These are phyloP conservation scores for Xylaria venustula DNA, from an alignment of 495 filamentous ascomycete genomes.

Conservation along the genomic window DNA sequence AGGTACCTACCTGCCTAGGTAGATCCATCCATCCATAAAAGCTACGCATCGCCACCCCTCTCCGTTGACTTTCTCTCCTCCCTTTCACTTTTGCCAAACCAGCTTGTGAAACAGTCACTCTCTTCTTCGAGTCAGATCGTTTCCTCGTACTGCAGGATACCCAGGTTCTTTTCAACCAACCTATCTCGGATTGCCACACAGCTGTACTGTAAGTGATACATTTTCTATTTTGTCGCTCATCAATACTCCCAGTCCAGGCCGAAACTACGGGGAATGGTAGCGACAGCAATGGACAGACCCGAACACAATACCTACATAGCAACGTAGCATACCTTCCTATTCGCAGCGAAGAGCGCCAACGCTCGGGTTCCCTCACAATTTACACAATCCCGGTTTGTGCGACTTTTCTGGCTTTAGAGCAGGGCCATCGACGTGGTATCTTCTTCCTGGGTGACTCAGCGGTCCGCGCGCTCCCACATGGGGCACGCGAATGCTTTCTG, in stretches of 20 bases:
- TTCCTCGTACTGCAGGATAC: conserved; percentile 20
- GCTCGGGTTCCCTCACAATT: neutral
- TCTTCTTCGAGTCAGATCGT: conserved; percentile 22
- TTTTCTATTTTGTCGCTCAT: neutral
- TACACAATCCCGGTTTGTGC: neutral
- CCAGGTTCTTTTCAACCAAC: neutral
- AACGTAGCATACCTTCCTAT: neutral
- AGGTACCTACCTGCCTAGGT: neutral
- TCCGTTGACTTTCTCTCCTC: conserved; percentile 15
- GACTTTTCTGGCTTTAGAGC: neutral
- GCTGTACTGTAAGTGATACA: conserved; percentile 4
- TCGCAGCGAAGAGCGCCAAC: neutral
- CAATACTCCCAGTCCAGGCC: conserved; percentile 12
- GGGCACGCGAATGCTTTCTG: neutral
- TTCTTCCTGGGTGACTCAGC: neutral
- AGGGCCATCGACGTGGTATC: neutral
- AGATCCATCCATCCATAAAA: conserved; percentile 26
- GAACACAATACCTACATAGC: neutral
- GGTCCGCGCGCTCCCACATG: neutral
- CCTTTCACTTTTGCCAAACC: conserved; percentile 31
- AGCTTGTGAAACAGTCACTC: conserved; percentile 25
- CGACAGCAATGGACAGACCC: neutral
- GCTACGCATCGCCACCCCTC: conserved; percentile 26
- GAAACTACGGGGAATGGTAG: neutral
- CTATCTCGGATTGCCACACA: neutral